Conservation (phyloP, 2,329 filamentous ascomycete genomes). For the Fusarium multiceps region DNA sequence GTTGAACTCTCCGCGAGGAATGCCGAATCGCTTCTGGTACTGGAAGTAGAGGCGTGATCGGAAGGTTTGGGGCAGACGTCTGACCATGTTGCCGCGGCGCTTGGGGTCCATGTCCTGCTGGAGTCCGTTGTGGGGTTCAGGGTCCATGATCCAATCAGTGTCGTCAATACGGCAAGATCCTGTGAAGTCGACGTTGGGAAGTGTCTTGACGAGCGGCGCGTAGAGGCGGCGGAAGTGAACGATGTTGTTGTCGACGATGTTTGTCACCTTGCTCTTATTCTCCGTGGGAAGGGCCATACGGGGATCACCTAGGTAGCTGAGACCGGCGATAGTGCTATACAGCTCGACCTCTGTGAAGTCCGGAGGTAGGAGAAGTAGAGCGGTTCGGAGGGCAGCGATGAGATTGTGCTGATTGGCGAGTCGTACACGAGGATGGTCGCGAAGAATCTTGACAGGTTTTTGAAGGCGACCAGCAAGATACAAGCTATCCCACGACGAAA, state of each 20-base stretch:
- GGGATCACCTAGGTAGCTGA: slow-evolving; percentile 96
- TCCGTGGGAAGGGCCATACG: slow-evolving; percentile 92
- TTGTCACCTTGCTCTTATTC: slow-evolving; percentile 90
- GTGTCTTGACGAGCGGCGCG: slow-evolving; percentile 85
- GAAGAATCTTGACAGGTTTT: slow-evolving; percentile 97
- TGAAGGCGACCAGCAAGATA: slow-evolving; percentile 97
- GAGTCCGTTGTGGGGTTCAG: slow-evolving; percentile 72
- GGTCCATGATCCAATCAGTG: slow-evolving; percentile 55
- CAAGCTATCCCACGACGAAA: slow-evolving; percentile 91
- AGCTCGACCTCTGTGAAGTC: slow-evolving; percentile 88
- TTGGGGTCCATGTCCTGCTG: slow-evolving; percentile 92
- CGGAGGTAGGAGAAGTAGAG: slow-evolving; percentile 84
- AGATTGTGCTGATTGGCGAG: slow-evolving; percentile 97
- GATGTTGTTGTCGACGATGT: slow-evolving; percentile 93
- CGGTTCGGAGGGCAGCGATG: slow-evolving; percentile 88
- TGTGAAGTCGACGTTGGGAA: slow-evolving; percentile 87
- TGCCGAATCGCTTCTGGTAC: slow-evolving; percentile 90
- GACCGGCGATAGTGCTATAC: slow-evolving; percentile 89
- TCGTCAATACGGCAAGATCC: slow-evolving; percentile 60
- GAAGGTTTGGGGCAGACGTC: slow-evolving; percentile 87
- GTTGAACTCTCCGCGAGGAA: slow-evolving; percentile 85
- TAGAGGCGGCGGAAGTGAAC: slow-evolving; percentile 93
- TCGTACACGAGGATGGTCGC: slow-evolving; percentile 91
- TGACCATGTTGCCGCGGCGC: slow-evolving; percentile 95
- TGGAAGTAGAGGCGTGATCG: slow-evolving; percentile 91